These are phyloP conservation scores for Chaetomium sp. DNA, from an alignment of 2,329 filamentous ascomycete genomes.

Conservation along the genomic window DNA sequence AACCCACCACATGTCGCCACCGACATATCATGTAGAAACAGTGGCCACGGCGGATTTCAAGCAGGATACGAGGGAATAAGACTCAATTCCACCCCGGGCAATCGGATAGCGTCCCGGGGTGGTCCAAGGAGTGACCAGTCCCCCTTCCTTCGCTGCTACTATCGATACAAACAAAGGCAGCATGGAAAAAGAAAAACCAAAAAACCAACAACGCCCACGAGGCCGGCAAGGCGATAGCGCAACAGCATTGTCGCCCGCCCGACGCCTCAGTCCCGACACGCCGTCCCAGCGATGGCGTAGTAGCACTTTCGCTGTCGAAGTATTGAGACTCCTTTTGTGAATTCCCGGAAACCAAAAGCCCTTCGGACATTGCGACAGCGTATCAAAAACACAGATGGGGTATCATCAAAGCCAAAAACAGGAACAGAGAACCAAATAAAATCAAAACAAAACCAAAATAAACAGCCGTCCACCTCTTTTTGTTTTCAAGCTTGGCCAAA, in stretches of 20 bases:
- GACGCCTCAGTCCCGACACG: conserved; percentile 51
- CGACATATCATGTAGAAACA: no score
- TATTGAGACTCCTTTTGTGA: conserved; percentile 32
- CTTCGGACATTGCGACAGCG: conserved; percentile 45
- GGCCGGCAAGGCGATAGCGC: conserved; percentile 54
- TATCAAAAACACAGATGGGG: conserved; percentile 57
- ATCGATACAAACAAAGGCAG: background rate
- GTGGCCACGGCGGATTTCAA: background rate
- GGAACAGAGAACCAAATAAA: conserved; percentile 29
- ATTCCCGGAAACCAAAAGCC: conserved; percentile 19
- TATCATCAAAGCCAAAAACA: conserved; percentile 49
- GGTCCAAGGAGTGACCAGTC: conserved; percentile 10
- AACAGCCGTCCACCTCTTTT: conserved; percentile 11
- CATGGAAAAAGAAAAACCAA: conserved; percentile 26
- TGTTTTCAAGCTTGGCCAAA: background rate
- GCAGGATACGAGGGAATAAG: conserved; percentile 43
- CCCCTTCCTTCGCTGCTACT: background rate
- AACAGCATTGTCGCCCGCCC: conserved; percentile 54
- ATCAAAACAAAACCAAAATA: conserved; percentile 21
- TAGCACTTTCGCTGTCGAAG: conserved; percentile 58
- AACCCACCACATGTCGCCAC: no score
- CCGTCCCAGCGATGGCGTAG: conserved; percentile 60
- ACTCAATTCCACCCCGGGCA: conserved; percentile 12
- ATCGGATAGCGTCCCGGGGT: background rate
- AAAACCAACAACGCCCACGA: conserved; percentile 48